These are phyloP conservation scores for Ettlia oleoabundans DNA, from an alignment of 139 green algal species.

Conservation along the genomic window DNA sequence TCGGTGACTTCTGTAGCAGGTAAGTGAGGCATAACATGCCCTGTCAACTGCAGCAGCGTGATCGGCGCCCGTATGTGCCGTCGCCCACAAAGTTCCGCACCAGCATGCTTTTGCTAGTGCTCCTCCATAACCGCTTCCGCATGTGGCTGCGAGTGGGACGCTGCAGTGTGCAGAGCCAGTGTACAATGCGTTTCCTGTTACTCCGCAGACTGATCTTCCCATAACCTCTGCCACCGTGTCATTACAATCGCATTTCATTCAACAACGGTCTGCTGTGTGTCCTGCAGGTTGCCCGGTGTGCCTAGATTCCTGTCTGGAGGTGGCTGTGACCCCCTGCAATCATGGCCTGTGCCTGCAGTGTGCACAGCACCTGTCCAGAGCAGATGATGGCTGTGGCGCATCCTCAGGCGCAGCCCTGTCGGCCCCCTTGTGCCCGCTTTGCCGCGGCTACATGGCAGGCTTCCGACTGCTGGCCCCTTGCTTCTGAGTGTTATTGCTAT, in stretches of 20 bases:
- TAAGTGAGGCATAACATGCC: background rate
- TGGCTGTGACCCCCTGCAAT: background rate
- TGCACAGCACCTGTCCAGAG: conserved; percentile 6
- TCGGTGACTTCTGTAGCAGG: conserved; percentile 19
- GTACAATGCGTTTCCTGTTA: too few species aligned
- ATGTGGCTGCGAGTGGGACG: too few species aligned
- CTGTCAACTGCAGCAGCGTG: background rate
- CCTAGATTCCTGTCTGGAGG: background rate
- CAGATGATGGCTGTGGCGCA: background rate
- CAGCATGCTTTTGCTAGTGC: too few species aligned
- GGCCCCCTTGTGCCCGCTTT: conserved; percentile 31
- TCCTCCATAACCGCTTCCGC: too few species aligned
- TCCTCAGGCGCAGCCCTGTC: background rate
- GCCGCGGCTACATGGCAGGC: conserved; percentile 13
- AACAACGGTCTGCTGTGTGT: too few species aligned
- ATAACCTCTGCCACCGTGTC: too few species aligned
- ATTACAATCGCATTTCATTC: too few species aligned
- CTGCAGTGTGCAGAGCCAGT: too few species aligned
- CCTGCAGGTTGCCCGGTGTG: conserved; percentile 19
- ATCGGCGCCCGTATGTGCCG: background rate
- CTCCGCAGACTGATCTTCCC: too few species aligned
- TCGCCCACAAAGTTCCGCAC: too few species aligned
- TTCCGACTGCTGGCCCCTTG: background rate
- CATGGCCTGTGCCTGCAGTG: conserved; percentile 33
- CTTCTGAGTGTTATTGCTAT: too few species aligned